A percentile compares a stretch with the other conserved stretches of the same genome.
phyloP scores from a whole-genome alignment of 2,329 filamentous ascomycete genomes.

The Microcyclosporella mali region DNA sequence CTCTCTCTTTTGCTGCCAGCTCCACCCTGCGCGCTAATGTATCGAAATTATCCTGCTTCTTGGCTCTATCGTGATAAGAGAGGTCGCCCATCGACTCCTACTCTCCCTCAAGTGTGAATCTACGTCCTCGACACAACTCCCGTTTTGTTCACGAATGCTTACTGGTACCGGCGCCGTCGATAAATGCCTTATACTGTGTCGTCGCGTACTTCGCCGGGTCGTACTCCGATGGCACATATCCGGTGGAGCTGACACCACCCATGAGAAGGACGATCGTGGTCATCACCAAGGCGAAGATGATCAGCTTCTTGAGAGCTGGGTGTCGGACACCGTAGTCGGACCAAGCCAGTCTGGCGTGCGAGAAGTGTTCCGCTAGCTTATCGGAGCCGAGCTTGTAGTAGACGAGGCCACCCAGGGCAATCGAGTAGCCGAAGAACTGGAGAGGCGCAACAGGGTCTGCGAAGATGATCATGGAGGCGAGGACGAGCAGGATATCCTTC shows the following conservation, averaged over 20 bases:
- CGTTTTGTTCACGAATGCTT: too few species aligned
- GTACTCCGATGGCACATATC: conserved; percentile 22
- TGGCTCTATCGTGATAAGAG: too few species aligned
- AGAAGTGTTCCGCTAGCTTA: conserved; percentile 72
- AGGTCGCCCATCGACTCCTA: too few species aligned
- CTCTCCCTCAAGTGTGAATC: too few species aligned
- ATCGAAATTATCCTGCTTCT: too few species aligned
- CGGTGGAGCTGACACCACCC: conserved; percentile 37
- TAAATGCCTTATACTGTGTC: conserved; percentile 9
- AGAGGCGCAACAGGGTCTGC: conserved; percentile 65
- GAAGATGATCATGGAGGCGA: conserved; percentile 76
- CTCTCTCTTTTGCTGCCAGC: too few species aligned
- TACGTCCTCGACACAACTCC: too few species aligned
- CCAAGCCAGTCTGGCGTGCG: conserved; percentile 70
- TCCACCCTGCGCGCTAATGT: too few species aligned
- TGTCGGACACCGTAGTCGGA: conserved; percentile 74
- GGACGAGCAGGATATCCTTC: conserved; percentile 79
- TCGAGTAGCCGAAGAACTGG: conserved; percentile 78
- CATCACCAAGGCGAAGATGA: conserved; percentile 60
- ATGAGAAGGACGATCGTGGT: conserved; percentile 65
- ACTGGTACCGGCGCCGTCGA: too few species aligned
- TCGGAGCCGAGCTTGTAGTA: conserved; percentile 85
- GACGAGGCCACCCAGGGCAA: conserved; percentile 70
- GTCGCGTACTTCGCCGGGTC: conserved; percentile 16
- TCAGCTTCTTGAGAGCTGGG: conserved; percentile 70